These are phyloP conservation scores for Tetracentron sinense DNA, from an alignment of 164 flowering plant species.

Conservation along the genomic window DNA sequence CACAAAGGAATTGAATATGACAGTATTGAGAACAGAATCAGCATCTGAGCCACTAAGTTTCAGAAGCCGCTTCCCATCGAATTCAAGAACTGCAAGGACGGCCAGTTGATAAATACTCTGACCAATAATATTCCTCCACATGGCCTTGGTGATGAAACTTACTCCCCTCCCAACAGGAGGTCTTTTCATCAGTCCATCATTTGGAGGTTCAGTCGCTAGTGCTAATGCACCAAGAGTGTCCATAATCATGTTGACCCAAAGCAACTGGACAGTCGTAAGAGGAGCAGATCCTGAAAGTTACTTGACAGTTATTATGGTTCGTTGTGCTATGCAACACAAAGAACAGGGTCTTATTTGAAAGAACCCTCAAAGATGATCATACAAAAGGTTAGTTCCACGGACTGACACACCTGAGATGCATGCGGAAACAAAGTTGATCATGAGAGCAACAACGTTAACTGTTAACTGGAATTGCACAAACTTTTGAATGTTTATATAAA, in stretches of 20 bases:
- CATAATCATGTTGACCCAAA: conserved; percentile 92
- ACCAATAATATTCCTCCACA: conserved; percentile 89
- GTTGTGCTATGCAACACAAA: neutral
- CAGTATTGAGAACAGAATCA: conserved; percentile 39
- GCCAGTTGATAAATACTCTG: conserved; percentile 65
- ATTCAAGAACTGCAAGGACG: conserved; percentile 42
- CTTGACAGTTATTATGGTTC: neutral
- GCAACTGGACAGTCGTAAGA: conserved; percentile 76
- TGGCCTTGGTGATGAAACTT: conserved; percentile 45
- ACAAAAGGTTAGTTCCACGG: too few relatives aligned
- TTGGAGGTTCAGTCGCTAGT: conserved; percentile 80
- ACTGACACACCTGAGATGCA: conserved; percentile 28
- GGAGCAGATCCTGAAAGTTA: conserved; percentile 44
- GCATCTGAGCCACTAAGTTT: conserved; percentile 45
- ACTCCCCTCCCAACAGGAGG: conserved; percentile 54
- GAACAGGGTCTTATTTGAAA: neutral
- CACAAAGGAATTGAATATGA: conserved; percentile 71
- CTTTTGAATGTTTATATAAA: conserved; percentile 64
- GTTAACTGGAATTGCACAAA: conserved; percentile 68
- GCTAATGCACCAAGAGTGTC: conserved; percentile 87
- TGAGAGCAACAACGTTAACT: conserved; percentile 46
- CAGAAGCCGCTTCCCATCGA: conserved; percentile 48
- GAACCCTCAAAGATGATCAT: neutral
- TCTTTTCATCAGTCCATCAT: conserved; percentile 56
- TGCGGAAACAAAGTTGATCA: conserved; percentile 45